Evolutionary conservation across 2,329 filamentous ascomycete species (phyloP).

Genomic region (Fusarium pseudograminearum): DNA sequence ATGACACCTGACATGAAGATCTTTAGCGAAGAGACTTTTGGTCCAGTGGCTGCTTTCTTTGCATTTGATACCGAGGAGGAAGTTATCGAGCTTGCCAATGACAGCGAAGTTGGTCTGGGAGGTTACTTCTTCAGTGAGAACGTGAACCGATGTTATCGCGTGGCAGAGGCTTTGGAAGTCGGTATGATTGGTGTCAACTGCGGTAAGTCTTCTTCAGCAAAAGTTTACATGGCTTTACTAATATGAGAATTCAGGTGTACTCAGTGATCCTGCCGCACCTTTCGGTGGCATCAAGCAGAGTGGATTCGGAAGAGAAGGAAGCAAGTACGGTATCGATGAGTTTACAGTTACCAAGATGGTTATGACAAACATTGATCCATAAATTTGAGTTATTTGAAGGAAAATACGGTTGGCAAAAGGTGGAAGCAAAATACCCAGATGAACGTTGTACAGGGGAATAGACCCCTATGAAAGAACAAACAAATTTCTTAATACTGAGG

Average conservation of each 20-base stretch:
- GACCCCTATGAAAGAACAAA: conserved; percentile 1
- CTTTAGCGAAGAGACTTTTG: conserved; percentile 77
- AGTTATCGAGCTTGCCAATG: conserved; percentile 74
- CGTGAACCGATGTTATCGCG: conserved; percentile 55
- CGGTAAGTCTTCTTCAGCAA: conserved; percentile 32
- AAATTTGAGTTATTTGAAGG: background rate
- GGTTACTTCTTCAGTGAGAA: conserved; percentile 75
- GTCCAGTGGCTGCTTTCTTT: conserved; percentile 77
- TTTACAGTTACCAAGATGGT: conserved; percentile 75
- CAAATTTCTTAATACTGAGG: background rate
- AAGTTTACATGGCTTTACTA: conserved; percentile 7
- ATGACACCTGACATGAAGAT: conserved; percentile 76
- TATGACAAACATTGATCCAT: conserved; percentile 48
- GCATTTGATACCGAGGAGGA: conserved; percentile 76
- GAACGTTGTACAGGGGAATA: background rate
- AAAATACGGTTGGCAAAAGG: conserved; percentile 14
- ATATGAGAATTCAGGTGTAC: conserved; percentile 50
- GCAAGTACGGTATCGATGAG: conserved; percentile 78
- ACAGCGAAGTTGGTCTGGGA: conserved; percentile 75
- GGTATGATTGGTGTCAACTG: conserved; percentile 53
- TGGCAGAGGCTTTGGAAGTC: conserved; percentile 62
- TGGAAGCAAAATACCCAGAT: conserved; percentile 41
- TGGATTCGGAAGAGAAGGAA: conserved; percentile 80
- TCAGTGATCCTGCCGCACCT: conserved; percentile 65
- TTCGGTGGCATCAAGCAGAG: conserved; percentile 85